phyloP scores from a whole-genome alignment of 768 basidiomycete species.

The Xanthoconium purpureum region DNA sequence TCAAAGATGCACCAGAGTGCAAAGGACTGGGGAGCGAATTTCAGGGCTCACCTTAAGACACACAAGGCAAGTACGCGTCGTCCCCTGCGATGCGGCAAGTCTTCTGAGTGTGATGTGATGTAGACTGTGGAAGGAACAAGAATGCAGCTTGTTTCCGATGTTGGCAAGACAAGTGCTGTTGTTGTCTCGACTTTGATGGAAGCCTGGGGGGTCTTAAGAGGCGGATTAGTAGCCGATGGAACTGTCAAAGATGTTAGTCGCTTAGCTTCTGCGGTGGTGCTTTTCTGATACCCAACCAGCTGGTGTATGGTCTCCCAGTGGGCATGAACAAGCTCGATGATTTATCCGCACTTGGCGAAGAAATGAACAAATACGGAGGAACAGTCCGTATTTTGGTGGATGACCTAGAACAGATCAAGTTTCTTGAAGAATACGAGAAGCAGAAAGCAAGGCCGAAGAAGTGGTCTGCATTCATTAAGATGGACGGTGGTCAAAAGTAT shows the following conservation, averaged over 20 bases:
- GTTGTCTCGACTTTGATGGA: slow-evolving; percentile 84
- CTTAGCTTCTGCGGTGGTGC: background rate
- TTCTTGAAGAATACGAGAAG: slow-evolving; percentile 59
- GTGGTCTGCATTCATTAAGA: slow-evolving; percentile 81
- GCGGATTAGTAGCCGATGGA: slow-evolving; percentile 66
- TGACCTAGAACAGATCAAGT: slow-evolving; percentile 66
- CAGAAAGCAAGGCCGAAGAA: slow-evolving; percentile 36
- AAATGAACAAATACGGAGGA: slow-evolving; percentile 53
- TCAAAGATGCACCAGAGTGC: slow-evolving; percentile 67
- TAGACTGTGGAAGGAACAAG: slow-evolving; percentile 74
- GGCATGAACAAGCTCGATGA: slow-evolving; percentile 69
- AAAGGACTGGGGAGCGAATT: slow-evolving; percentile 61
- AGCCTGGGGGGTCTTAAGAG: slow-evolving; percentile 68
- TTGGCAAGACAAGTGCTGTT: slow-evolving; percentile 55
- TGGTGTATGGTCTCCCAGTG: slow-evolving; percentile 79
- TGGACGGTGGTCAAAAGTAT: slow-evolving; percentile 76
- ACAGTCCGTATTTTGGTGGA: slow-evolving; percentile 70
- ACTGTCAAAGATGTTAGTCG: slow-evolving; percentile 68
- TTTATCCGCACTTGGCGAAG: slow-evolving; percentile 56
- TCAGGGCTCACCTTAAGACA: slow-evolving; percentile 83
- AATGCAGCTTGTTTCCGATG: slow-evolving; percentile 60
- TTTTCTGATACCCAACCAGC: slow-evolving; percentile 39
- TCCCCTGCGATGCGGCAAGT: background rate
- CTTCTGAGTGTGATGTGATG: slow-evolving; percentile 8
- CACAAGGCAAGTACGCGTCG: slow-evolving; percentile 54